phyloP scores from a whole-genome alignment of 441 rosid species.

The California macrophylla region DNA sequence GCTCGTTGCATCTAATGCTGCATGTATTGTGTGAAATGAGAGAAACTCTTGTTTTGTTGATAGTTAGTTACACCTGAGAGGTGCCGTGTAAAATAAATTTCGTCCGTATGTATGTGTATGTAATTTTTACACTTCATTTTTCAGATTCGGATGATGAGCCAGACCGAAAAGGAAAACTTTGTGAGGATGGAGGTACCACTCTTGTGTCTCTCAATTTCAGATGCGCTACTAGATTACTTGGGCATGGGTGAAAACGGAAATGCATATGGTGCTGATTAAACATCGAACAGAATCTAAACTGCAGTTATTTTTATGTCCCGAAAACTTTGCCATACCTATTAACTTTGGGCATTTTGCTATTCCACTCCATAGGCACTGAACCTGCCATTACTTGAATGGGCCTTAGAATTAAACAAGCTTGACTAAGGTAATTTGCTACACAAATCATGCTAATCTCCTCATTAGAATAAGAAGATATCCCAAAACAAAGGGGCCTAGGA shows the following conservation, averaged over 20 bases:
- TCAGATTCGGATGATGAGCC: background rate
- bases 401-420: too few species aligned
- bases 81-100: background rate
- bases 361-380: background rate
- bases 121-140: background rate
- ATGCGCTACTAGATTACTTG: background rate
- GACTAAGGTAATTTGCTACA: background rate
- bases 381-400: background rate
- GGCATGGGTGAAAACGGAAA: background rate
- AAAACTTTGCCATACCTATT: too few species aligned
- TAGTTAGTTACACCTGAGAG: background rate
- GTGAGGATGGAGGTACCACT: background rate
- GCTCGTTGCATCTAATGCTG: conserved; percentile 15
- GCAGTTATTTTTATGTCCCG: too few species aligned
- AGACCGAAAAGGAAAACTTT: background rate
- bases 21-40: background rate
- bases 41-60: background rate
- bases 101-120: background rate
- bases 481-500: background rate
- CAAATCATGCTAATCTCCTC: background rate
- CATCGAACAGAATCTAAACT: too few species aligned
- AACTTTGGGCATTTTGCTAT: background rate
- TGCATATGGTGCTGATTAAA: too few species aligned
- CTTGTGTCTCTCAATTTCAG: background rate
- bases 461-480: background rate